Base-by-base conservation (phyloP, 1,139 yeast species). In the Petasospora rhodanensis region DNA sequence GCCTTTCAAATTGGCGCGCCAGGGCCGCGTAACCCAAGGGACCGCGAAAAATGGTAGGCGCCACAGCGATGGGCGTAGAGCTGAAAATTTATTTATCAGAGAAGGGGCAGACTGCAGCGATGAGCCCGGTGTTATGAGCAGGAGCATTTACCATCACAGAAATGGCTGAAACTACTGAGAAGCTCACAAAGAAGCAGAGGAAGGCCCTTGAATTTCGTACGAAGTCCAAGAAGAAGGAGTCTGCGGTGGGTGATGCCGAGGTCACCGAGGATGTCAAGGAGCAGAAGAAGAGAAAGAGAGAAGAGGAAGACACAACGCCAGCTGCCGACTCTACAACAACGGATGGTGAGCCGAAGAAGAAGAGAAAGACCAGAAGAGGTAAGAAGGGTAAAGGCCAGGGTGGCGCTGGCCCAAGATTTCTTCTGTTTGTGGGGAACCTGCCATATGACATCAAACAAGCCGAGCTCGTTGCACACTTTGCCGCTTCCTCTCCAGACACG, bases 371-470 rank as follows among this genome's bases (percentile, higher is more conserved):
- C 5, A 73, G 91, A 62, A 66, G 89, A 61, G 87, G 89, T 15
- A 79, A 79, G 58, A 78, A 76, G 44, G 83, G 83, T 16, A 75
- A 68, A 61, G 76, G 73, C 12, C 61, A 67, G 10, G 62, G 59
- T 7, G 12, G 35, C 33, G 20, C 26, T 14, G 81, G 81, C 1
- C 84, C 86, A 24, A 64, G 95, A 49, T 87, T 83, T 52, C 73
- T 91, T 34, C 61, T 91, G 26, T 91, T 91, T 59, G 87, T 87
- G n/a, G 98, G 98, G 10, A 87, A 89, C 51, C 65, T 91, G 40
- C 95, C 97, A 2, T 85, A 76, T 56, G 79, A 78, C 42, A 61
- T 78, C 18, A 68, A 76, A 2, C 74, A 73, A 37, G 69, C 71
- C 6, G 86, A 83, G 40, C 58, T 91, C 23, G 61, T 66, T 35